Conservation (phyloP, 179 eudicot genomes). For the Amaranthus tricolor region DNA sequence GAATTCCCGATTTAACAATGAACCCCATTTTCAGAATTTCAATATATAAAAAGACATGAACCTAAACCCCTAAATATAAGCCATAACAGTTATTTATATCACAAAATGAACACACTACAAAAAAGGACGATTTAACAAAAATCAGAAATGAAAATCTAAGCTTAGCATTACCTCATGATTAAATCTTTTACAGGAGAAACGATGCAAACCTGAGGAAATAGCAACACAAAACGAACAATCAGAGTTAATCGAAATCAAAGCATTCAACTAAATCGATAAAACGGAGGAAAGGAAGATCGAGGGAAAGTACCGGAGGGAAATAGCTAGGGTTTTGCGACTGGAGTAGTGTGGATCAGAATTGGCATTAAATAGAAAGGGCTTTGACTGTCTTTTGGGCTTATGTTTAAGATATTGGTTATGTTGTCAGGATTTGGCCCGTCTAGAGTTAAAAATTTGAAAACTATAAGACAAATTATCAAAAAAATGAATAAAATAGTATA, state of each 20-base stretch:
- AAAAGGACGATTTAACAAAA: not conserved
- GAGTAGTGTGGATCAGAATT: too few relatives aligned
- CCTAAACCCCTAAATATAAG: not conserved
- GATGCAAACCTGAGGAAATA: constrained; percentile 8
- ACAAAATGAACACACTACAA: not conserved
- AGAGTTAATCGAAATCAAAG: not conserved
- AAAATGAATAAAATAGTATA: too few relatives aligned
- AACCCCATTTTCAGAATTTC: not conserved
- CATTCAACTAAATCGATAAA: not conserved
- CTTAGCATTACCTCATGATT: constrained; percentile 20
- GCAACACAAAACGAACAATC: not conserved
- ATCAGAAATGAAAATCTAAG: not conserved
- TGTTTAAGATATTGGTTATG: too few relatives aligned
- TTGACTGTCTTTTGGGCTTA: too few relatives aligned
- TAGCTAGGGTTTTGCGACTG: constrained; percentile 5
- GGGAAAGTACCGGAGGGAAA: constrained; percentile 5
- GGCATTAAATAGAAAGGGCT: too few relatives aligned
- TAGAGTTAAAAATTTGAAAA: too few relatives aligned
- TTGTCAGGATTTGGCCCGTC: too few relatives aligned
- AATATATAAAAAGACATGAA: not conserved
- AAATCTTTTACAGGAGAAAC: not conserved
- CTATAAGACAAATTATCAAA: too few relatives aligned
- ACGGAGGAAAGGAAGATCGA: too few relatives aligned
- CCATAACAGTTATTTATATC: too few relatives aligned
- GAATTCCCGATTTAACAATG: too few relatives aligned